A percentile compares a stretch with the other conserved stretches of the same genome.
Conservation (phyloP, 495 filamentous ascomycete genomes). For the Neurospora sp. region DNA sequence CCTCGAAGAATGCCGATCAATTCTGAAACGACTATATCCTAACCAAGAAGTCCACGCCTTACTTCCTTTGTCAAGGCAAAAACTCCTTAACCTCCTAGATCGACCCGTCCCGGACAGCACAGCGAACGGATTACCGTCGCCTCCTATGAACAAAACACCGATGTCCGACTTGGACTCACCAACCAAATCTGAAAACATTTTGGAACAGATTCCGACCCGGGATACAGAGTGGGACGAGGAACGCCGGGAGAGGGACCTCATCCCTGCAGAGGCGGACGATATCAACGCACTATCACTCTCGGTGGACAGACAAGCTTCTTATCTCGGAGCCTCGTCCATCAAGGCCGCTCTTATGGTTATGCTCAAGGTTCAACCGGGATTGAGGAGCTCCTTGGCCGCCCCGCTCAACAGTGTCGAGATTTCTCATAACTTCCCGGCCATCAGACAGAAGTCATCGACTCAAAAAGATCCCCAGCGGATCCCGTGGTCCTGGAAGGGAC, state of each 20-base stretch:
- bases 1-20: constrained; percentile 47
- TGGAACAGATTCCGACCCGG: constrained; percentile 45
- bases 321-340: constrained; percentile 74
- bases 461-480: constrained; percentile 44
- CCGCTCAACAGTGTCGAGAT: constrained; percentile 37
- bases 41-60: constrained; percentile 42
- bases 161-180: constrained; percentile 35
- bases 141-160: constrained; percentile 32
- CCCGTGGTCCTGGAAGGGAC: constrained; percentile 48
- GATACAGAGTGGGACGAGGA: constrained; percentile 52
- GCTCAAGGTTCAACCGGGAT: constrained; percentile 60
- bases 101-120: constrained; percentile 29
- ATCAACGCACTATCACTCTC: constrained; percentile 73
- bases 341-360: constrained; percentile 75
- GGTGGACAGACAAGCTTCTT: constrained; percentile 60
- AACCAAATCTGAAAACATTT: constrained; percentile 35
- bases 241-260: constrained; percentile 42
- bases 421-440: constrained; percentile 37
- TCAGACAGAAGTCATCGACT: constrained; percentile 34
- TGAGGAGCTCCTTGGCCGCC: constrained; percentile 47
- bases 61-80: constrained; percentile 39
- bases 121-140: constrained; percentile 32
- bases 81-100: constrained; percentile 42
- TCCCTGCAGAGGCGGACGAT: constrained; percentile 67
- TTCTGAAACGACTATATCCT: constrained; percentile 45